A percentile compares a stretch with the other conserved stretches of the same genome.
Conservation (phyloP, 192 early-diverging fungal genomes). For the Phlyctochytrium arcticum region DNA sequence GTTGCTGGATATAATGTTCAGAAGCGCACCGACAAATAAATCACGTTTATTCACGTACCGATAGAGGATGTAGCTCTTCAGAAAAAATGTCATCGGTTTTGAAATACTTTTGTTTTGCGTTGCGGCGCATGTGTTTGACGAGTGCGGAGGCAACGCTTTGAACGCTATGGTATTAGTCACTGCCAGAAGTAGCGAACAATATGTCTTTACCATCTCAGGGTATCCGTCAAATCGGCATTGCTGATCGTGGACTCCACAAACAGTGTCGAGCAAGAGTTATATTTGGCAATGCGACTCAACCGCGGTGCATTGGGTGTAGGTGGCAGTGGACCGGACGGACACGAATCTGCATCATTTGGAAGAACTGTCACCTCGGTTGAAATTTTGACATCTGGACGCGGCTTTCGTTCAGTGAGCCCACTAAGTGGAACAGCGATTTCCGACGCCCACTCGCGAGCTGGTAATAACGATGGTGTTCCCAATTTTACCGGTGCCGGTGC, state of each 20-base stretch:
- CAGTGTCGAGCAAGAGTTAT: conserved; percentile 50
- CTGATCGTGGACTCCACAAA: conserved; percentile 50
- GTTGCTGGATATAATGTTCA: conserved; percentile 31
- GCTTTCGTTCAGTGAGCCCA: too few relatives aligned
- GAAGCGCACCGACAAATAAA: neutral
- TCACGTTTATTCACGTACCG: conserved; percentile 24
- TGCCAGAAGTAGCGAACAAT: neutral
- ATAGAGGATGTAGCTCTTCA: conserved; percentile 48
- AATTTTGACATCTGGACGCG: too few relatives aligned
- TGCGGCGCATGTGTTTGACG: conserved; percentile 32
- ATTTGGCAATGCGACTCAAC: conserved; percentile 37
- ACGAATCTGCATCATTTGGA: too few relatives aligned
- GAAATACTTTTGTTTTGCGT: conserved; percentile 16
- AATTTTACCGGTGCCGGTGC: too few relatives aligned
- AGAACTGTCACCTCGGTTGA: too few relatives aligned
- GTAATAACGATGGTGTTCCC: too few relatives aligned
- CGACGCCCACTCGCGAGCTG: too few relatives aligned
- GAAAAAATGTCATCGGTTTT: conserved; percentile 48
- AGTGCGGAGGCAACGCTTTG: conserved; percentile 35
- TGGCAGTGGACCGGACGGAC: neutral
- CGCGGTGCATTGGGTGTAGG: conserved; percentile 4
- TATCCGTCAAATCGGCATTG: conserved; percentile 47
- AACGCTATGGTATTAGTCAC: neutral
- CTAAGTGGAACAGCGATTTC: too few relatives aligned
- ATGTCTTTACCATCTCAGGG: conserved; percentile 37